A percentile compares a stretch with the other conserved stretches of the same genome.
Evolutionary conservation across 371 early-diverging fungal genomes (phyloP).

Genomic region (Batrachochytrium dendrobatidis): DNA sequence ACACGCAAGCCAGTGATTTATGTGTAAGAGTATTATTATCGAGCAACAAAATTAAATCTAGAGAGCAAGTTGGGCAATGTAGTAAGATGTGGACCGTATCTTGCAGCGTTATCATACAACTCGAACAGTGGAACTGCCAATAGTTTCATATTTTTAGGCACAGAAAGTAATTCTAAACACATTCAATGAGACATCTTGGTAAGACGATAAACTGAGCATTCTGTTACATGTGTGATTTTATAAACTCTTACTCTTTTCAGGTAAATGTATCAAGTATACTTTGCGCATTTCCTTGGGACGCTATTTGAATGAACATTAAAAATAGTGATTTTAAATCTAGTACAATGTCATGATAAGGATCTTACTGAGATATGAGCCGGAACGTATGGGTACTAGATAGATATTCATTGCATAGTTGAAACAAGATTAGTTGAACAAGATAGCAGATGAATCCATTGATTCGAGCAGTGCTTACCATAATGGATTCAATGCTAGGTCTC

Average conservation of each 20-base stretch:
- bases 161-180: constrained; percentile 57
- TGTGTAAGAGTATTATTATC: too few relatives aligned
- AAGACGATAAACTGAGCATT: background rate
- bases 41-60: constrained; percentile 27
- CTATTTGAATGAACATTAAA: constrained; percentile 9
- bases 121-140: constrained; percentile 79
- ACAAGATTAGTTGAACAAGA: background rate
- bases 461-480: constrained; percentile 55
- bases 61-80: constrained; percentile 61
- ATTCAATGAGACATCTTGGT: constrained; percentile 19
- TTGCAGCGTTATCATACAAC: constrained; percentile 63
- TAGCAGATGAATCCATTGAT: too few relatives aligned
- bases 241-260: constrained; percentile 57
- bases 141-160: constrained; percentile 72
- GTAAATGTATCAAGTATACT: constrained; percentile 64
- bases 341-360: background rate
- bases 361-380: constrained; percentile 67
- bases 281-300: constrained; percentile 71
- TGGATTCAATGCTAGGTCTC: constrained; percentile 70
- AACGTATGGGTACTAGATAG: constrained; percentile 65
- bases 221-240: background rate
- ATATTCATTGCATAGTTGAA: background rate
- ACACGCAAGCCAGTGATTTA: too few relatives aligned
- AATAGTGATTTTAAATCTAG: background rate
- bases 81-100: constrained; percentile 69